A percentile compares a stretch with the other conserved stretches of the same genome.
These are phyloP conservation scores for Claviceps citrina DNA, from an alignment of 2,329 filamentous ascomycete species.

Conservation along the genomic window DNA sequence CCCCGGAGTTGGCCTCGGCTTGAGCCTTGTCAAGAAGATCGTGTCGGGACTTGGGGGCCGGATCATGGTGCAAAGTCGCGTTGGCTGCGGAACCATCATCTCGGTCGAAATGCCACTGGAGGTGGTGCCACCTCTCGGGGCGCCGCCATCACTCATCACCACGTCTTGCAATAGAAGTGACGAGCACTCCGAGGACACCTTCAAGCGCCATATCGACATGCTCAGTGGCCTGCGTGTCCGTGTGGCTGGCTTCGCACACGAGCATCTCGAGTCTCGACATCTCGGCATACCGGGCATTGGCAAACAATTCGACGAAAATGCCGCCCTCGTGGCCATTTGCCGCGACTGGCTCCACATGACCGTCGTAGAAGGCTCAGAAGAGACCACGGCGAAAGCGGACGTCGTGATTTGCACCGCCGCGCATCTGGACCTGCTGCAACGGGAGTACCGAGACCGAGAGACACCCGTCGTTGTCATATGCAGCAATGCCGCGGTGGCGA, in stretches of 20 bases:
- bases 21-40: conserved; percentile 48
- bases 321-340: conserved; percentile 14
- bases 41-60: conserved; percentile 41
- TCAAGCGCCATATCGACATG: conserved; percentile 14
- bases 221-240: conserved; percentile 18
- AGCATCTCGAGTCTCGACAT: neutral
- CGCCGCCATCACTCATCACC: neutral
- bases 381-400: conserved; percentile 10
- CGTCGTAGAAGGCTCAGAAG: conserved; percentile 9
- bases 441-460: neutral
- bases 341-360: conserved; percentile 19
- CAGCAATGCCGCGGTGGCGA: conserved; percentile 16
- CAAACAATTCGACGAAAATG: neutral
- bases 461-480: conserved; percentile 19
- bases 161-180: neutral
- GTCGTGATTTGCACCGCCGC: conserved; percentile 11
- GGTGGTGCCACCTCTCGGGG: neutral
- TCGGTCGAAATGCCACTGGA: conserved; percentile 18
- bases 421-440: neutral
- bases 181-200: conserved; percentile 3
- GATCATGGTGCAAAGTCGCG: conserved; percentile 38
- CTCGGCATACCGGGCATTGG: neutral
- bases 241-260: conserved; percentile 10
- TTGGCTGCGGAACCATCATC: conserved; percentile 22
- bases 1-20: conserved; percentile 46